phyloP scores from a whole-genome alignment of 176 grass and related monocot species.

The Musa acuminata region DNA sequence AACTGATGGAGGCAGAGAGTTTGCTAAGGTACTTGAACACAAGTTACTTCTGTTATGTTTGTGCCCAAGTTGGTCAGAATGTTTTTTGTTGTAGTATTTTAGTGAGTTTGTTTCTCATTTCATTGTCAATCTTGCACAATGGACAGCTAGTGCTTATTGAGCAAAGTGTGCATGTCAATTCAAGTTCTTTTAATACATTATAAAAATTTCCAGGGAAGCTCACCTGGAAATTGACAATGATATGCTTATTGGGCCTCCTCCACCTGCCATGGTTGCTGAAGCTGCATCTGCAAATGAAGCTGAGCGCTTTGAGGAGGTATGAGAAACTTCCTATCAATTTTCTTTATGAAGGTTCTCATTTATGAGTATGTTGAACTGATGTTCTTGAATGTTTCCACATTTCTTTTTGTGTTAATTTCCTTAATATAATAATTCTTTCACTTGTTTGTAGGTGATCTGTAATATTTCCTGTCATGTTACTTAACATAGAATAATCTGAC shows the following conservation, averaged over 20 bases:
- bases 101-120: background rate
- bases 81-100: conserved; percentile 5
- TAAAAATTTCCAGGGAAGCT: conserved; percentile 48
- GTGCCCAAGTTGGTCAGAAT: conserved; percentile 8
- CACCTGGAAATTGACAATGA: conserved; percentile 65
- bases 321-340: background rate
- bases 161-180: background rate
- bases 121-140: conserved; percentile 4
- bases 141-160: background rate
- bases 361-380: background rate
- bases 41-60: conserved; percentile 11
- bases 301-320: conserved; percentile 95
- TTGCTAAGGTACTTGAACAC: conserved; percentile 40
- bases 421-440: no score
- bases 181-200: background rate
- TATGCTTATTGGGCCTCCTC: conserved; percentile 88
- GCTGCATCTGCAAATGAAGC: conserved; percentile 97
- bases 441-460: no score
- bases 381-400: no score
- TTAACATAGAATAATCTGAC: no score
- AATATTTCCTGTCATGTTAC: no score
- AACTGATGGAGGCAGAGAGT: conserved; percentile 71
- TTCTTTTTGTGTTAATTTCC: background rate
- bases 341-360: background rate
- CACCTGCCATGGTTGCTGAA: conserved; percentile 84